These are phyloP conservation scores for Tricladium varicosporioides DNA, from an alignment of 2,329 filamentous ascomycete genomes.

Conservation along the genomic window DNA sequence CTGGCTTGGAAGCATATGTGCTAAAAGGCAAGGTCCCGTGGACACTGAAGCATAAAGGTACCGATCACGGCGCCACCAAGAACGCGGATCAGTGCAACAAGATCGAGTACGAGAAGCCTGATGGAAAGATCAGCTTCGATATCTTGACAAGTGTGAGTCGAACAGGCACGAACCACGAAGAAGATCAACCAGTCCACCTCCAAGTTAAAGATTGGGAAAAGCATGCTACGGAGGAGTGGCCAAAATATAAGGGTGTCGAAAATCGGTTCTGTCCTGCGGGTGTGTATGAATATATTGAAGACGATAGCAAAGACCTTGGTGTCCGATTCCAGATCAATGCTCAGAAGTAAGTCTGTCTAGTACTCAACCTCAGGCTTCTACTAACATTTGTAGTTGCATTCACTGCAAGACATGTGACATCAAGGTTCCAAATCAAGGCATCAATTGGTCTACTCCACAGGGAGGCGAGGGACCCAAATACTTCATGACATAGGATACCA, in stretches of 20 bases:
- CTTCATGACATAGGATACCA: slow-evolving; percentile 55
- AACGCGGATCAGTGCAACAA: slow-evolving; percentile 75
- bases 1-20: slow-evolving; percentile 85
- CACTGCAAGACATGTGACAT: slow-evolving; percentile 99
- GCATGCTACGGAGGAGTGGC: slow-evolving; percentile 80
- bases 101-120: slow-evolving; percentile 96
- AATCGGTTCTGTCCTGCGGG: slow-evolving; percentile 96
- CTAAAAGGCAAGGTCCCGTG: slow-evolving; percentile 84
- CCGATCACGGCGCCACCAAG: slow-evolving; percentile 78
- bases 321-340: slow-evolving; percentile 97
- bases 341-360: slow-evolving; percentile 75
- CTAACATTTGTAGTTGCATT: slow-evolving; percentile 69
- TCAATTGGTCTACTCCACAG: slow-evolving; percentile 95
- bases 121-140: slow-evolving; percentile 92
- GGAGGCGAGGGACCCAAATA: slow-evolving; percentile 78
- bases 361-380: too few relatives aligned
- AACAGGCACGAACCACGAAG: slow-evolving; percentile 97
- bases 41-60: slow-evolving; percentile 82
- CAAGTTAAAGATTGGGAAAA: slow-evolving; percentile 94
- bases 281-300: slow-evolving; percentile 97
- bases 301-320: slow-evolving; percentile 78
- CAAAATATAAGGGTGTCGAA: slow-evolving; percentile 86
- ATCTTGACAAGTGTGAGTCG: slow-evolving; percentile 93
- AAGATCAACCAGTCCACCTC: slow-evolving; percentile 95
- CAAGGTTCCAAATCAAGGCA: slow-evolving; percentile 85